Base-by-base conservation (phyloP, 2,329 filamentous ascomycete genomes). In the Talaromyces atroroseus region DNA sequence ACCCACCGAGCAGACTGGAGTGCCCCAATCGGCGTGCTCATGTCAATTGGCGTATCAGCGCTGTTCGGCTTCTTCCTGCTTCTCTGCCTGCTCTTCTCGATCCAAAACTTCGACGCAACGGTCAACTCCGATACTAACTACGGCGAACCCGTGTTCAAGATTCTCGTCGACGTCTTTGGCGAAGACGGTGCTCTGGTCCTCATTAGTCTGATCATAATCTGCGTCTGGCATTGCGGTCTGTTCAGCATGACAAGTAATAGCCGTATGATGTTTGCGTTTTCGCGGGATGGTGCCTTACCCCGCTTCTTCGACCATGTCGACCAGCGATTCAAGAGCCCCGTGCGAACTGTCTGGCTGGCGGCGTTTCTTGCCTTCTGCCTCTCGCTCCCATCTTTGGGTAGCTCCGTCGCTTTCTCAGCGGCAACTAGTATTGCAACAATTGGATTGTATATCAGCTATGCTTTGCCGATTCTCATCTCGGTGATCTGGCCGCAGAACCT, bases 221-320 rank as follows among this genome's bases (percentile, higher is more conserved):
- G 53, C 20, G 53, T 56, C 38, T 56, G 53, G 53, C 53, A 56
- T 38, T 56, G 53, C 34, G 53, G 53, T 24, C 53, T 56, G 20
- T 56, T 56, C 36, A 56, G 53, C 46, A 36, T 56, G 18, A 56
- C 53, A 16, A 56, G 53, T 26, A 56, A 56, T 21, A 56, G 53
- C 46, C 53, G 53, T 16, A 56, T 56, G 53, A 56, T 56, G 53
- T 56, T 50, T 29, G 53, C 53, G 2, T 56, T 56, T 45, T 56
- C 53, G n/a, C 53, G 53, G 10, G 53, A 56, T 40, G 53, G 53
- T 14, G 53, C 53, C 29, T 21, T 56, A 26, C 53, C 53, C 2
- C 34, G 38, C 14, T 56, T 56, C 34, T 56, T 56, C 40, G 53
- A 56, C 20, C 53, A 56, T 24, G 53, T 56, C 36, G 53, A 56